Base-by-base conservation (phyloP, 495 filamentous ascomycete genomes). In the Penicillium ucsense region DNA sequence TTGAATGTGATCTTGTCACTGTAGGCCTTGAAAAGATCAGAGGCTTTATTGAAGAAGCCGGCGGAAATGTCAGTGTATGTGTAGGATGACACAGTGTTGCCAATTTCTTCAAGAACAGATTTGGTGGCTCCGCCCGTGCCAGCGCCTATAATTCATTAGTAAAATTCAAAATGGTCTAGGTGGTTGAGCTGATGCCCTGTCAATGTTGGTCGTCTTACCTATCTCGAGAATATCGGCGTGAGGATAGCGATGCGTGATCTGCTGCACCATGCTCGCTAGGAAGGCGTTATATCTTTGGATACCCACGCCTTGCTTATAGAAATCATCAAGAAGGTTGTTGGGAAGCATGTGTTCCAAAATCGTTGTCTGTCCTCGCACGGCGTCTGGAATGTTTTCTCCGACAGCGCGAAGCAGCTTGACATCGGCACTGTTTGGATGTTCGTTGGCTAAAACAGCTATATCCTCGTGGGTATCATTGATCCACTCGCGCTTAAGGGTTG, bases 31-130 rank as follows among this genome's bases (percentile, higher is more conserved):
- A 67, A 55, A 0, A 40, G 10, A 4, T 62, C 40, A 5, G 10
- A 5, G 0, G 62, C 60, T 6, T 47, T 20, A 2, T 56, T 53
- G 46, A 80, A 77, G 51, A 71, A 75, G 5, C 54, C 69, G 5
- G 38, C 12, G 0, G 71, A 75, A 10, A 78, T 66, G 48, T 81
- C 75, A 3, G 77, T 78, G 55, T 68, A 72, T 5, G 69, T 75
- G 45, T 77, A 78, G 12, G 65, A 58, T 0, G 50, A 47, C 37
- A 46, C 53, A 28, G 33, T 12, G 7, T 6, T 12, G 8, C 33
- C 45, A 50, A 44, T 4, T 2, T 10, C 27, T 36, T 45, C 32
- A 0, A 61, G 40, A n/a, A 75, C 47, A 0, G 43, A 10, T 27
- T 63, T 58, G 0, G 73, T 78, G 3, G 70, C 55, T 7, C 64